phyloP scores from a whole-genome alignment of 1,284 basidiomycete species.

The Trametes sp. region DNA sequence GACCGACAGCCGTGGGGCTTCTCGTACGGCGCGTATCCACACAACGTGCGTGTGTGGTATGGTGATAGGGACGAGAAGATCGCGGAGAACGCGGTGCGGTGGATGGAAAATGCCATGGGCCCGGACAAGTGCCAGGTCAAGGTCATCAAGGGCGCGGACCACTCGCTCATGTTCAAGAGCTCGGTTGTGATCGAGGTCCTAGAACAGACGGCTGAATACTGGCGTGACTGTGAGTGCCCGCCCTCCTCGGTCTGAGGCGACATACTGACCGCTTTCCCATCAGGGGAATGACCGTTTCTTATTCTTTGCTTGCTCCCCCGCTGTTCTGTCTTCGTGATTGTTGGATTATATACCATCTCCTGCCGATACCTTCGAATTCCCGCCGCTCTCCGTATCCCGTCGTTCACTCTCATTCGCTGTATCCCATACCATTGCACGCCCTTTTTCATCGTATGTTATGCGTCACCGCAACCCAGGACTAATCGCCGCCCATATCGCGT shows the following conservation, averaged over 20 bases:
- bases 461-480: slow-evolving; percentile 28
- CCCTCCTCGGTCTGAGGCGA: background rate
- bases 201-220: slow-evolving; percentile 70
- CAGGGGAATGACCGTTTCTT: slow-evolving; percentile 33
- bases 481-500: slow-evolving; percentile 20
- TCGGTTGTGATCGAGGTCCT: slow-evolving; percentile 89
- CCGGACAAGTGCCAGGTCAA: slow-evolving; percentile 77
- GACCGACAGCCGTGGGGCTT: slow-evolving; percentile 88
- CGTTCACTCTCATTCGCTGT: slow-evolving; percentile 25
- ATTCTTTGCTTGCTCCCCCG: slow-evolving; percentile 26
- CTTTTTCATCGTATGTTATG: slow-evolving; percentile 23
- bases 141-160: slow-evolving; percentile 88
- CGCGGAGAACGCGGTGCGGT: slow-evolving; percentile 84
- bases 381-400: slow-evolving; percentile 26
- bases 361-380: slow-evolving; percentile 38
- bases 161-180: slow-evolving; percentile 92
- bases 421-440: slow-evolving; percentile 28
- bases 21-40: slow-evolving; percentile 79
- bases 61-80: slow-evolving; percentile 95
- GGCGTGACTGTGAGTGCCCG: slow-evolving; percentile 50
- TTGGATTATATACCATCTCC: slow-evolving; percentile 45
- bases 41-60: slow-evolving; percentile 90
- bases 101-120: slow-evolving; percentile 91
- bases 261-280: background rate
- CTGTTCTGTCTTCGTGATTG: slow-evolving; percentile 33